These are phyloP conservation scores for Vigna trinervia DNA, from an alignment of 306 rosid species.

Conservation along the genomic window DNA sequence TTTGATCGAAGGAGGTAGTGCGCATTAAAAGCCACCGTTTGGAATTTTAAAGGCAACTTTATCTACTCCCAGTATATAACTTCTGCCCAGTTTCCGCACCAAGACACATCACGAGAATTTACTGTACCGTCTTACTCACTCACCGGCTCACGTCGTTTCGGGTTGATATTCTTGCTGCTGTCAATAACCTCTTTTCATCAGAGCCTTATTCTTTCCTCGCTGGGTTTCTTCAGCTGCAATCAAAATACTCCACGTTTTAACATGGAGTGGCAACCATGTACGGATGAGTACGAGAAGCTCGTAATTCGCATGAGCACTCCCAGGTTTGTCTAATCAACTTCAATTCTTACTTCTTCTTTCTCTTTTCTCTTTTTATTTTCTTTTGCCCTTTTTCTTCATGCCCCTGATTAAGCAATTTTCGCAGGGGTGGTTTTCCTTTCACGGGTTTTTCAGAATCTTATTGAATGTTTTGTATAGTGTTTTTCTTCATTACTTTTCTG, in stretches of 20 bases:
- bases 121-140: not conserved
- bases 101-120: conserved; percentile 7
- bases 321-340: conserved; percentile 55
- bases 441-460: not conserved
- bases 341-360: not conserved
- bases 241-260: not conserved
- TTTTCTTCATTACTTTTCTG: not conserved
- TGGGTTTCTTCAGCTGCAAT: not conserved
- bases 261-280: conserved; percentile 77
- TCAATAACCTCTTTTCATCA: not conserved
- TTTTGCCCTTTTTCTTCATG: not conserved
- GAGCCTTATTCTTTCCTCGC: conserved; percentile 12
- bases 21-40: conserved; percentile 57
- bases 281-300: conserved; percentile 85
- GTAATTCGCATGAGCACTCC: conserved; percentile 88
- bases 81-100: conserved; percentile 6
- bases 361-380: not conserved
- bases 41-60: conserved; percentile 33
- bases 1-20: conserved; percentile 51
- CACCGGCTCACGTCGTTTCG: conserved; percentile 18
- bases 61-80: not conserved
- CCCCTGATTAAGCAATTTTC: not conserved
- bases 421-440: not conserved
- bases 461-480: not conserved
- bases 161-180: not conserved